These are phyloP conservation scores for Chlamydomonas sp. DNA, from an alignment of 139 green algal genomes.

Conservation along the genomic window DNA sequence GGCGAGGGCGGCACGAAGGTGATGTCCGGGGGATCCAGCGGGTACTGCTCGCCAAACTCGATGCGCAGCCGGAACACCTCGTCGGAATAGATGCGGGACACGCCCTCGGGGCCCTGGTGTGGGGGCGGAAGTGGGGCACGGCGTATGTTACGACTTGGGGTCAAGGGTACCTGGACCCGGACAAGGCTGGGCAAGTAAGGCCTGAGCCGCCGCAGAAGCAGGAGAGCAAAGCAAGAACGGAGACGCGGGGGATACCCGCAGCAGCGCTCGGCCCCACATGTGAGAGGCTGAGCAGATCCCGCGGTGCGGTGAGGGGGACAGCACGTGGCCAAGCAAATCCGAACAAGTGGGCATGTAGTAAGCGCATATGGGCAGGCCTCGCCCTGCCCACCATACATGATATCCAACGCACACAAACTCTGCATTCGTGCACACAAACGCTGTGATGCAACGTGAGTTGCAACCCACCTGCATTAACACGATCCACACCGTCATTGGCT, in stretches of 20 bases:
- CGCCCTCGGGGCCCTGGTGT: neutral
- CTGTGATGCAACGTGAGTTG: too few species aligned
- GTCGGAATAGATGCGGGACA: conserved; percentile 38
- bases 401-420: too few species aligned
- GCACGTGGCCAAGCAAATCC: too few species aligned
- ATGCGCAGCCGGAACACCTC: conserved; percentile 72
- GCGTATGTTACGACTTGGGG: too few species aligned
- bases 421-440: too few species aligned
- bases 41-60: conserved; percentile 76
- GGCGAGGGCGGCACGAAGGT: conserved; percentile 78
- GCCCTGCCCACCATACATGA: too few species aligned
- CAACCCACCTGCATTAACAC: conserved; percentile 72
- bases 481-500: conserved; percentile 81
- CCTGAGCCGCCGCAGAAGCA: too few species aligned
- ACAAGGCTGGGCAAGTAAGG: too few species aligned
- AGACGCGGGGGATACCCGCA: neutral
- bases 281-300: neutral
- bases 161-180: too few species aligned
- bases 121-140: neutral
- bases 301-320: neutral
- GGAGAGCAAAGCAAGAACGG: neutral
- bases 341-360: too few species aligned
- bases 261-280: too few species aligned
- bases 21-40: conserved; percentile 88
- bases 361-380: too few species aligned